phyloP scores from a whole-genome alignment of 306 rosid species.

The Dryas drummondii region DNA sequence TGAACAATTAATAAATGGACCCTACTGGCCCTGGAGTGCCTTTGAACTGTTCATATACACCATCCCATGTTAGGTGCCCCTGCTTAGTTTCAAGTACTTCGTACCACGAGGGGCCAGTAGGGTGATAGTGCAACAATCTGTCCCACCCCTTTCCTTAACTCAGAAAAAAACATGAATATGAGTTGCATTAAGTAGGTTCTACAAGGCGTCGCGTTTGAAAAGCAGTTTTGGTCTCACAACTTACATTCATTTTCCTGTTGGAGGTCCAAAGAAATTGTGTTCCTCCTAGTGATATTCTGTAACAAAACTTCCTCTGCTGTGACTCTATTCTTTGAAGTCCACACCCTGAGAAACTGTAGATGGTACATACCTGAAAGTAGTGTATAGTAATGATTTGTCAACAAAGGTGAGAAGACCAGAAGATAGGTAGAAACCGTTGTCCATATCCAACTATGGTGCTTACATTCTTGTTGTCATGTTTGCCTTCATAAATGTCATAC shows the following conservation, averaged over 20 bases:
- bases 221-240: background rate
- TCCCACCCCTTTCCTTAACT: background rate
- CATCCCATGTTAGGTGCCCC: background rate
- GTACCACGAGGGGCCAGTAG: background rate
- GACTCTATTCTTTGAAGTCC: background rate
- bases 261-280: background rate
- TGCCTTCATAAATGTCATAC: no score
- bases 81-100: background rate
- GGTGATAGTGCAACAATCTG: no score
- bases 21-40: no score
- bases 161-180: background rate
- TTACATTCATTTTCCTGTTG: background rate
- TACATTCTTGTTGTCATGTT: no score
- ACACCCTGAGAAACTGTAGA: background rate
- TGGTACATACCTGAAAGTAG: constrained; percentile 1
- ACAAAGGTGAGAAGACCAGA: background rate
- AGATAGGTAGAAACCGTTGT: no score
- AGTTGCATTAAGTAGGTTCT: background rate
- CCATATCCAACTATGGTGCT: no score
- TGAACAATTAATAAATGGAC: no score
- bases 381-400: background rate
- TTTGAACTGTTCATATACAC: background rate
- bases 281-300: no score
- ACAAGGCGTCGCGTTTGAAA: background rate
- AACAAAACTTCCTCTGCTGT: background rate